These are phyloP conservation scores for Francoa sonchifolia DNA, from an alignment of 441 rosid genomes.

Conservation along the genomic window DNA sequence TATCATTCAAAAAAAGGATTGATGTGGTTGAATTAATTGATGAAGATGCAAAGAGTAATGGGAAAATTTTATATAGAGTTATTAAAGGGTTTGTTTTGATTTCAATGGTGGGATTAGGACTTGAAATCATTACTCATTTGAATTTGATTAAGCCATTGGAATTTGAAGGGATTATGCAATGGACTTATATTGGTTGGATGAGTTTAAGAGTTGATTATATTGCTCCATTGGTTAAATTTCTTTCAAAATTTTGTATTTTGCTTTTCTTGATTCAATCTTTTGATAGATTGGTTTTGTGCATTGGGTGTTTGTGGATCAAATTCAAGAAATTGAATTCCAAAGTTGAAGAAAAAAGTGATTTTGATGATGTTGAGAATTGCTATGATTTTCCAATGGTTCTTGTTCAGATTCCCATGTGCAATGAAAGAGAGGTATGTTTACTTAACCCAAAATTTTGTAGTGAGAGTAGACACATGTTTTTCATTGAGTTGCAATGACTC, in stretches of 20 bases:
- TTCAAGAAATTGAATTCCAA: neutral
- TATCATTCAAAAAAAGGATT: neutral
- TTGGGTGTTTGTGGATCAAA: neutral
- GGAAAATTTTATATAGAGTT: neutral
- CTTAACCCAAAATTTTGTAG: no score
- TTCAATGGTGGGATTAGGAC: neutral
- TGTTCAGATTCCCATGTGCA: no score
- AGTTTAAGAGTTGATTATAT: neutral
- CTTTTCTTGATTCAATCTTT: neutral
- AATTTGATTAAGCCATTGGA: neutral
- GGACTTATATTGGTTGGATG: neutral
- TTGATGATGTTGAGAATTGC: no score
- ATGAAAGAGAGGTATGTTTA: no score
- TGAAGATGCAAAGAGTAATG: neutral
- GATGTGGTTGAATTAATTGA: neutral
- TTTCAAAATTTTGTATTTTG: neutral
- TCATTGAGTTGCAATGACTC: no score
- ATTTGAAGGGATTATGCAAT: neutral
- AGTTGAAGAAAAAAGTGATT: no score
- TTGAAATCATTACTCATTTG: neutral
- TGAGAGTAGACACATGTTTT: no score
- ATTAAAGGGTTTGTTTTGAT: no score
- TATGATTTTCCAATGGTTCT: no score
- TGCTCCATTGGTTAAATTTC: neutral
- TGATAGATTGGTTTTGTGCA: neutral